Base-by-base conservation (phyloP, 129 eudicot species). In the Cynara cardunculus region DNA sequence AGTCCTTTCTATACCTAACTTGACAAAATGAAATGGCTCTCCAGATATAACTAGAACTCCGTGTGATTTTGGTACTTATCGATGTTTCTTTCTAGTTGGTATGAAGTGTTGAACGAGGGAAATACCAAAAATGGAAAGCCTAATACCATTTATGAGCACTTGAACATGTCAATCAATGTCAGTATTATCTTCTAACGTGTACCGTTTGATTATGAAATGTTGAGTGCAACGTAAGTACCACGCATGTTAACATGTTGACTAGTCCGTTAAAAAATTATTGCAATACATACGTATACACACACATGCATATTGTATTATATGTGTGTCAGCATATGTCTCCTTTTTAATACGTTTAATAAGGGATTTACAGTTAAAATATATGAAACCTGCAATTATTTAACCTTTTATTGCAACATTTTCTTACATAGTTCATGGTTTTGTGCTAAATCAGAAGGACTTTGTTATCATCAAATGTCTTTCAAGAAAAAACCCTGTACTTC, bases 1-100 rank as follows among this genome's bases (percentile, higher is more conserved):
- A 71, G 86, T 83, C 86, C 31, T 61, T 61, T 83, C 86, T 53
- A 25, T 83, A 71, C 86, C 86, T 77, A 83, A 83, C 86, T 71
- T 83, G 8, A 76, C 18, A 61, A 70, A 71, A 71, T 77, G 31
- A 62, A 83, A 71, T n/a, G 82, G 69, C 56, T 82, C 78, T 71
- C 82, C 74, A 78, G 5, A 34, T 34, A 34, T 77, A 71, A 70
- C 73, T 71, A 77, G 78, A 83, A 83, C 69, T 71, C 68, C 82
- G 82, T 83, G 78, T 71, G 69, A 9, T 39, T 83, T 77, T 61
- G 69, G 74, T 61, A 72, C 69, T 62, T 61, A 61, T 83, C 67
- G 12, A 39, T 77, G 78, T 83, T 62, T 83, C 39, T 71, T 77
- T 61, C 24, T 61, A 41, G 59, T 71, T 77, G 35, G 82, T 71